Evolutionary conservation across 1,139 yeast species (phyloP).

Genomic region (Candida sanyaensis): DNA sequence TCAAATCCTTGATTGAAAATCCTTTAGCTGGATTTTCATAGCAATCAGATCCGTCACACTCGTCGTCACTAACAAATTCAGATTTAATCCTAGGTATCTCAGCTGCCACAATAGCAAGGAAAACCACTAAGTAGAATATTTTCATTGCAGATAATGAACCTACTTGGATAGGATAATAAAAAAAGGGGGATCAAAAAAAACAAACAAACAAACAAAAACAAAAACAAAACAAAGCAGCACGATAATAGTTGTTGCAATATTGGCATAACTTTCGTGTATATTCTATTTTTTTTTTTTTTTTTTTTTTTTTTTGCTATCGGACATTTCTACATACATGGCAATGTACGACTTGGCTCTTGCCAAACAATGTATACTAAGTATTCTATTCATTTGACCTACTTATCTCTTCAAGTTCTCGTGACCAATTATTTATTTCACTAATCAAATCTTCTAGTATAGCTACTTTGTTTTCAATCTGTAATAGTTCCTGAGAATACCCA

Average conservation of each 20-base stretch:
- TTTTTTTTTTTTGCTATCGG: no score
- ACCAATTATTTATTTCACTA: slow-evolving; percentile 62
- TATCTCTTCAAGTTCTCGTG: slow-evolving; percentile 43
- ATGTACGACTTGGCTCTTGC: background rate
- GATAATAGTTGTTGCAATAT: slow-evolving; percentile 1
- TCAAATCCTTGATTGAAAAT: slow-evolving; percentile 4
- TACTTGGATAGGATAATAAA: background rate
- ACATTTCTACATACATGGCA: background rate
- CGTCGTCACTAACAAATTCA: slow-evolving; percentile 2
- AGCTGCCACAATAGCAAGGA: background rate
- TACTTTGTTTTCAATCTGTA: slow-evolving; percentile 47
- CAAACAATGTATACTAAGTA: background rate
- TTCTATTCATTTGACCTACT: background rate
- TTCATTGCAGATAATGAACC: background rate
- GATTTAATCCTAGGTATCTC: slow-evolving; percentile 1
- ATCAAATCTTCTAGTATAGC: slow-evolving; percentile 47
- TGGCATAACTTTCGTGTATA: background rate
- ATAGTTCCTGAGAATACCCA: slow-evolving; percentile 30
- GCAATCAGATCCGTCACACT: background rate
- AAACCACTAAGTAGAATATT: background rate
- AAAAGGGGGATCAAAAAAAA: background rate
- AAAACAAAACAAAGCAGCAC: no score
- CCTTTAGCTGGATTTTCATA: slow-evolving; percentile 7
- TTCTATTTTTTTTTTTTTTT: background rate
- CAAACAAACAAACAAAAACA: no score